A percentile compares a stretch with the other conserved stretches of the same genome.
These are phyloP conservation scores for Aspergillus fijiensis DNA, from an alignment of 2,329 filamentous ascomycete species.

Conservation along the genomic window DNA sequence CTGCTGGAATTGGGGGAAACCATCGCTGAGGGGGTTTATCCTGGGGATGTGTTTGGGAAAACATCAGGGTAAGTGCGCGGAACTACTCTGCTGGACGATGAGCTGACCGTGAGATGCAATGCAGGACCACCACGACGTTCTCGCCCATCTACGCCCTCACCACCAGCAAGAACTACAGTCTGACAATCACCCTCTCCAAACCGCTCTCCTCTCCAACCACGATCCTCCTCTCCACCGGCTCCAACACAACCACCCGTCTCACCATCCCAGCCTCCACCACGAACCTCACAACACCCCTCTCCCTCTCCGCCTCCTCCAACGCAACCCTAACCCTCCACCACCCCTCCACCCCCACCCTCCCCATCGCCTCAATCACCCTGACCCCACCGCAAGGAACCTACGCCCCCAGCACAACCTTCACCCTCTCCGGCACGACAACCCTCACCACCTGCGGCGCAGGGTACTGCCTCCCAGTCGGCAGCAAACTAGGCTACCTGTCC, in stretches of 20 bases:
- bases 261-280: slow-evolving; percentile 11
- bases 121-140: slow-evolving; percentile 17
- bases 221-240: slow-evolving; percentile 13
- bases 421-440: slow-evolving; percentile 36
- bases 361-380: slow-evolving; percentile 25
- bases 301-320: slow-evolving; percentile 27
- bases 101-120: background rate
- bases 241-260: background rate
- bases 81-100: background rate
- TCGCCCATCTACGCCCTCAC: slow-evolving; percentile 30
- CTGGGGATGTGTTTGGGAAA: slow-evolving; percentile 14
- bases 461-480: slow-evolving; percentile 46
- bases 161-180: slow-evolving; percentile 25
- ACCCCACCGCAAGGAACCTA: slow-evolving; percentile 34
- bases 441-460: slow-evolving; percentile 37
- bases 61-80: slow-evolving; percentile 17
- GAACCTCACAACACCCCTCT: slow-evolving; percentile 15
- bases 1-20: slow-evolving; percentile 33
- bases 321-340: slow-evolving; percentile 22
- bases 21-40: slow-evolving; percentile 20
- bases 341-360: slow-evolving; percentile 8
- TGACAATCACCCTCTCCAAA: slow-evolving; percentile 21
- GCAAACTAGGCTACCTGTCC: slow-evolving; percentile 45
- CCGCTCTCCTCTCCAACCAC: background rate
- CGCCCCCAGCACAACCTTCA: slow-evolving; percentile 42